A percentile compares a stretch with the other conserved stretches of the same genome.
Conservation (phyloP, 1,139 yeast genomes). For the Pichia sp. region DNA sequence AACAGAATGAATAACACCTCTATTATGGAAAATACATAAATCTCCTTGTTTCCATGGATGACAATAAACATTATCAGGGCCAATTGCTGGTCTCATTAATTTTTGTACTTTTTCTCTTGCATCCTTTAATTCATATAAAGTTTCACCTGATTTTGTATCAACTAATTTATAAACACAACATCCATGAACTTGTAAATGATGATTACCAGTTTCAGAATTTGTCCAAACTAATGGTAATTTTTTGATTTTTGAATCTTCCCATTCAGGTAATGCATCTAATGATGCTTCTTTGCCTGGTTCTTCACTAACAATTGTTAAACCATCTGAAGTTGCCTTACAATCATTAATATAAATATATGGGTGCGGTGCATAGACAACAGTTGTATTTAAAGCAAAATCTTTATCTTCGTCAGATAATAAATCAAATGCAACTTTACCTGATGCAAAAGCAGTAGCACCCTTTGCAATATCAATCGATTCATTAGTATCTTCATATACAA, state of each 20-base stretch:
- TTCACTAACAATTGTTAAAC: conserved; percentile 77
- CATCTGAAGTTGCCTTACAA: conserved; percentile 77
- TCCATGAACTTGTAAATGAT: conserved; percentile 79
- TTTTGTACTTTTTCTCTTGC: conserved; percentile 65
- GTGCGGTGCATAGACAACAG: conserved; percentile 84
- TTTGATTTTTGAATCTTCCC: conserved; percentile 75
- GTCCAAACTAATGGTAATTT: conserved; percentile 85
- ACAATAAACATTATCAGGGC: conserved; percentile 66
- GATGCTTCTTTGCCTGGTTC: conserved; percentile 52
- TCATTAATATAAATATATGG: conserved; percentile 81
- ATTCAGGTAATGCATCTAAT: conserved; percentile 63
- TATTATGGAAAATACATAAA: conserved; percentile 74
- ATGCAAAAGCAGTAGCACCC: conserved; percentile 84
- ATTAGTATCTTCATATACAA: conserved; percentile 61
- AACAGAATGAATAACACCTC: conserved; percentile 87
- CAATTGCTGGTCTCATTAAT: conserved; percentile 79
- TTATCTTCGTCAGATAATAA: conserved; percentile 61
- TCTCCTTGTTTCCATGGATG: conserved; percentile 83
- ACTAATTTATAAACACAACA: conserved; percentile 69
- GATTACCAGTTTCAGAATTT: conserved; percentile 78
- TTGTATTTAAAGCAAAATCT: conserved; percentile 64
- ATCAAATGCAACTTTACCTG: conserved; percentile 72
- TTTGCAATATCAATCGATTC: conserved; percentile 63
- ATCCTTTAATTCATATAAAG: conserved; percentile 52
- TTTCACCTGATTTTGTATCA: conserved; percentile 50